Evolutionary conservation across 2,329 filamentous ascomycete species (phyloP).

Genomic region (Pseudogymnoascus destructans): DNA sequence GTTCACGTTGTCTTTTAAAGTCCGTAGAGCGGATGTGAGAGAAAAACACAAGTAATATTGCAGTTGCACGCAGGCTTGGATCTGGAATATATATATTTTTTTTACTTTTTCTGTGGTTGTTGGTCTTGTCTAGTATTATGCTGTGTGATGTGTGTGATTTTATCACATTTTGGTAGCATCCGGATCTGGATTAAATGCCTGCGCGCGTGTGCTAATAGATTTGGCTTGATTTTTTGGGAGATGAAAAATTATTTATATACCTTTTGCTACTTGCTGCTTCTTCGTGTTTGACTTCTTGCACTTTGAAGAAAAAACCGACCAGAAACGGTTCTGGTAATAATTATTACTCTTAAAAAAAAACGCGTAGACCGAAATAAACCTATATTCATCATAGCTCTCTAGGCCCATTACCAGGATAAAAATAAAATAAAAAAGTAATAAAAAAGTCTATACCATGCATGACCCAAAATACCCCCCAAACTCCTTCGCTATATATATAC

Average conservation of each 20-base stretch:
- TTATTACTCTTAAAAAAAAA: neutral
- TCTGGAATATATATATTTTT: conserved; percentile 4
- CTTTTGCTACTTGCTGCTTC: neutral
- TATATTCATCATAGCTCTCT: neutral
- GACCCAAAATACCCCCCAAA: neutral
- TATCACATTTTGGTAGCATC: conserved; percentile 1
- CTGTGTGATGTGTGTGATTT: neutral
- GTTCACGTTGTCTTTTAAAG: neutral
- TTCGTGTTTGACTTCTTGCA: neutral
- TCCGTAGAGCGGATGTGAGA: neutral
- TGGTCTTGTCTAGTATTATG: neutral
- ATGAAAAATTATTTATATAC: neutral
- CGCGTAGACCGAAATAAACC: neutral
- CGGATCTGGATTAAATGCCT: neutral
- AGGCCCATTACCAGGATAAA: neutral
- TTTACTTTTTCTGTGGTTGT: neutral
- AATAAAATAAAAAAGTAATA: neutral
- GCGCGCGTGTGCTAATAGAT: neutral
- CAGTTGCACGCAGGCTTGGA: neutral
- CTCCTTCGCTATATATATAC: conserved; percentile 1
- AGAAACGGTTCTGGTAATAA: neutral
- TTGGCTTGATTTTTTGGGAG: neutral
- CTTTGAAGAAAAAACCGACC: neutral
- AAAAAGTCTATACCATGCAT: neutral
- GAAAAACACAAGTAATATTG: conserved; percentile 4